Percentiles rank a stretch among this genome's conserved stretches.
Evolutionary conservation across 768 basidiomycete species (phyloP).

Genomic region (Boletus reticulatus): DNA sequence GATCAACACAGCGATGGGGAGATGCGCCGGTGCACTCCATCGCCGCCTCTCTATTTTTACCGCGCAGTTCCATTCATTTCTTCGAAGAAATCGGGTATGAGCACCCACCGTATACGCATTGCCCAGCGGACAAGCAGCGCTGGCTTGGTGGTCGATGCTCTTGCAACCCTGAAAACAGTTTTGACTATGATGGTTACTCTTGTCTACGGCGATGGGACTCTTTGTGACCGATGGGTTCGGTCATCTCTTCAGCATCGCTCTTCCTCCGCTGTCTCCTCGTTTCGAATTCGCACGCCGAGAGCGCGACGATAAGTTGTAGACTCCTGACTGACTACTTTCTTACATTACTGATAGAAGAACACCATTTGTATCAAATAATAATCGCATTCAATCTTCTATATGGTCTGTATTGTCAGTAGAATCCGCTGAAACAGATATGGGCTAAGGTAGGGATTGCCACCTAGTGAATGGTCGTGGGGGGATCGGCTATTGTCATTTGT

Average conservation of each 20-base stretch:
- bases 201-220: slow-evolving; percentile 23
- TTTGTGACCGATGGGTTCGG: background rate
- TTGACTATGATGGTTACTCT: slow-evolving; percentile 30
- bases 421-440: no score
- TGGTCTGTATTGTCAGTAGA: background rate
- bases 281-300: background rate
- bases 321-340: background rate
- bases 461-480: no score
- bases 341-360: background rate
- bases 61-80: slow-evolving; percentile 89
- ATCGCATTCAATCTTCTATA: background rate
- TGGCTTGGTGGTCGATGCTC: slow-evolving; percentile 26
- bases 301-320: background rate
- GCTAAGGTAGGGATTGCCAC: no score
- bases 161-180: slow-evolving; percentile 19
- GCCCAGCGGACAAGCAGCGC: slow-evolving; percentile 16
- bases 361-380: slow-evolving; percentile 9
- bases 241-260: background rate
- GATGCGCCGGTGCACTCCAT: slow-evolving; percentile 93
- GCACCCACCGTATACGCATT: slow-evolving; percentile 28
- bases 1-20: slow-evolving; percentile 71
- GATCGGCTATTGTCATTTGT: no score
- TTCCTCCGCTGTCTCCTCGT: background rate
- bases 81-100: slow-evolving; percentile 80
- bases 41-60: slow-evolving; percentile 85